phyloP scores from a whole-genome alignment of 148 eudicot genomes.

The Camellia lanceoleosa region DNA sequence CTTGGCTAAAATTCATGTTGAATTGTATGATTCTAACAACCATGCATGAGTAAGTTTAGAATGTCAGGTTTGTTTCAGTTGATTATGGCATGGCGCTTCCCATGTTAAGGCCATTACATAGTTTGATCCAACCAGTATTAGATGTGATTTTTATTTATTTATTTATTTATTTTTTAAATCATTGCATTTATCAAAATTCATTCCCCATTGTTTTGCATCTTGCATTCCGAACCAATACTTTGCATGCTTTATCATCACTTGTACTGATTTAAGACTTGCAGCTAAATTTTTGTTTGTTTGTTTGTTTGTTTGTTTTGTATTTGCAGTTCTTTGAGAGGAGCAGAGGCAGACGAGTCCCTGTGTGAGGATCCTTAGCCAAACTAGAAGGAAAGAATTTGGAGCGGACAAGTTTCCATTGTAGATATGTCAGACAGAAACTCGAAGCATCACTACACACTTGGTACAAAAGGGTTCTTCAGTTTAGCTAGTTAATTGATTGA shows the following conservation, averaged over 20 bases:
- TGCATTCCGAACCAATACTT: neutral
- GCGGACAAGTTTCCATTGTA: neutral
- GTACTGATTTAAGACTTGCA: neutral
- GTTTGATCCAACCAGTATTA: neutral
- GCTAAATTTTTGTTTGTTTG: neutral
- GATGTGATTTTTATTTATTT: neutral
- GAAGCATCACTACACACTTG: neutral
- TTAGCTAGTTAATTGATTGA: neutral
- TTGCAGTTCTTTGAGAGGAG: conserved; percentile 3
- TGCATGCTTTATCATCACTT: neutral
- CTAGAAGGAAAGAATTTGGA: neutral
- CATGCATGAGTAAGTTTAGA: too few relatives aligned
- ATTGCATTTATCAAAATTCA: neutral
- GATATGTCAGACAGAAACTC: neutral
- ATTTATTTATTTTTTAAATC: neutral
- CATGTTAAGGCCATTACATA: neutral
- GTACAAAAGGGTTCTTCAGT: neutral
- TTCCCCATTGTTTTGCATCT: neutral
- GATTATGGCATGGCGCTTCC: too few relatives aligned
- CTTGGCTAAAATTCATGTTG: too few relatives aligned
- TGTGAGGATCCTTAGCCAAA: conserved; percentile 1
- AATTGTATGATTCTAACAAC: too few relatives aligned
- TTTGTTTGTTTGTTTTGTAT: neutral
- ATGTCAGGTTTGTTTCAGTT: too few relatives aligned
- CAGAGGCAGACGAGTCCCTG: conserved; percentile 10